Conservation (phyloP, 768 basidiomycete species). For the Mycena leptocephala region DNA sequence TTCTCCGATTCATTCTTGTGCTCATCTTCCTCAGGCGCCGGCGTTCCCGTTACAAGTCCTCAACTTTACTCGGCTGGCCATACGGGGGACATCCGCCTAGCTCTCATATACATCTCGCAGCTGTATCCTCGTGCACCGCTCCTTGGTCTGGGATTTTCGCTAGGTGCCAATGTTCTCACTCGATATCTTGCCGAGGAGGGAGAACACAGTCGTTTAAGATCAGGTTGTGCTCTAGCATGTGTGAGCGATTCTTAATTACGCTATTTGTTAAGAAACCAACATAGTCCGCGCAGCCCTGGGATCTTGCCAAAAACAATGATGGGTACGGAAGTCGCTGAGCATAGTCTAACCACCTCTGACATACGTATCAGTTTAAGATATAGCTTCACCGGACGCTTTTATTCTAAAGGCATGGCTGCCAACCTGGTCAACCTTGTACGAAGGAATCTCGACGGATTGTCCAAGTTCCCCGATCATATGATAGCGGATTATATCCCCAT, state of each 20-base stretch:
- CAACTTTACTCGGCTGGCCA: conserved; percentile 92
- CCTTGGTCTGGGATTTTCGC: conserved; percentile 92
- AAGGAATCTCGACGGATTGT: conserved; percentile 65
- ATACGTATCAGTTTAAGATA: conserved; percentile 63
- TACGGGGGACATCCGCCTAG: conserved; percentile 91
- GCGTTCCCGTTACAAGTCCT: conserved; percentile 85
- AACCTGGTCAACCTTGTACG: conserved; percentile 77
- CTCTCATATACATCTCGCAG: conserved; percentile 81
- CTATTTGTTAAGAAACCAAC: conserved; percentile 38
- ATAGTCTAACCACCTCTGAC: conserved; percentile 11
- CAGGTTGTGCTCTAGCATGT: conserved; percentile 82
- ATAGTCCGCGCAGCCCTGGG: conserved; percentile 65
- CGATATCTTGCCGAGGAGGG: conserved; percentile 93
- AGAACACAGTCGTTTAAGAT: conserved; percentile 69
- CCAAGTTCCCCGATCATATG: conserved; percentile 65
- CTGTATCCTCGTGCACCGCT: conserved; percentile 86
- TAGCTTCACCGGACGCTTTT: conserved; percentile 75
- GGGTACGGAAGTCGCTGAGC: conserved; percentile 53
- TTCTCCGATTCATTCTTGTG: conserved; percentile 23
- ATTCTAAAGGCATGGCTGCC: conserved; percentile 85
- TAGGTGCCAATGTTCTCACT: conserved; percentile 94
- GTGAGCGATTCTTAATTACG: conserved; percentile 61
- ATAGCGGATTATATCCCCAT: conserved; percentile 64
- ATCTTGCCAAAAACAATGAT: conserved; percentile 65
- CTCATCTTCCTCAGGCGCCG: conserved; percentile 73